Base-by-base conservation (phyloP, 1,139 yeast species). In the Saccharomyces hybrid region DNA sequence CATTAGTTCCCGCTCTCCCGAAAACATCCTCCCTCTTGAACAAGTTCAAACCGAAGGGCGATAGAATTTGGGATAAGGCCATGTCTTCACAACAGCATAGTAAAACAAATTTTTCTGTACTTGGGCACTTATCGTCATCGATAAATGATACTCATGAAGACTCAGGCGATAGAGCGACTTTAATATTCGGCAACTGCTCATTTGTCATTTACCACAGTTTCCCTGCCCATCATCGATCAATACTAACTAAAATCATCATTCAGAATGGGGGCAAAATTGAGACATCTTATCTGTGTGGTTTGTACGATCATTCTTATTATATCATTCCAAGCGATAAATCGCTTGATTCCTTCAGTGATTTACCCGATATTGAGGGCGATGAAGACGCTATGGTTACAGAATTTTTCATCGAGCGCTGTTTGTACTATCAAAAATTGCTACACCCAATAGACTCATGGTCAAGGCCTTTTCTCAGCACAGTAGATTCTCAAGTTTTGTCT, bases 331-430 rank as follows among this genome's bases (percentile, higher is more conserved):
- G 63, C 46, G 51, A 57, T 49, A 48, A 48, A 2, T 59, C 69
- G 4, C 13, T 56, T 4, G 60, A 62, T 23, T 38, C 44, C 13
- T 38, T 38, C 25, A 19, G 9, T 38, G 44, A 38, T 38, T 38
- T 38, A 38, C 44, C 44, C 9, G 50, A 55, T 11, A 23, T 58
- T 7, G 26, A 48, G 11, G 19, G 50, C 5, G 34, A 14, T 3
- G 11, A 47, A 8, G 26, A 42, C 9, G 27, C 47, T 7, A 13
- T 58, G 1, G 80, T 82, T 2, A 86, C 96, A 1, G 97, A 91
- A 69, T 89, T 96, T 91, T 85, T 87, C 62, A 73, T 91, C 28
- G 98, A 91, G 69, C 71, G 97, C 57, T 80, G 88, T 32, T 73
- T 90, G 32, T 85, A 79, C 68, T 85, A 86, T 63, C 78, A 79